Evolutionary conservation across 768 basidiomycete genomes (phyloP), one percentile per base, ranked within the genome.

Genomic region (Mrakia blollopis): DNA sequence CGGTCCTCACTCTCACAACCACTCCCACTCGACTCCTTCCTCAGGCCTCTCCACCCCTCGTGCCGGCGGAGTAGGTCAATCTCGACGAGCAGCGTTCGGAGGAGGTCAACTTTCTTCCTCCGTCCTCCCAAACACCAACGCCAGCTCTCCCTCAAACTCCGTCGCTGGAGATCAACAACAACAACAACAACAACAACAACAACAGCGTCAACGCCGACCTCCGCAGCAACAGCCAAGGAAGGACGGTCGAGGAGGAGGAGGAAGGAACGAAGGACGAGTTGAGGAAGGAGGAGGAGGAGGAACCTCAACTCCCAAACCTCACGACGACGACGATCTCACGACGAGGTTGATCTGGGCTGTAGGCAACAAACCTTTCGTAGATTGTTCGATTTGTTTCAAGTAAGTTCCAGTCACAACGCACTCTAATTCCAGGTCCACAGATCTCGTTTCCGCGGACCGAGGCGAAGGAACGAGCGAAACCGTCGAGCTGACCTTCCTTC

Each of bases 301-400:
- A 32, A 30, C 32, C 13, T 23, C 50, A 5, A 44, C 68, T 0
- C 69, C 75, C 3, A 50, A 70, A 50, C 75, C 75, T 10, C 57
- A 44, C 28, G 75, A 76, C 35, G 68, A 76, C 23, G 75, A 69
- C 28, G 75, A 76, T n/a, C 69, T 76, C 52, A 44, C 75, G 16
- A 76, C 75, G 32, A n/a, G 75, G 21, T 39, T 76, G 28, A 76
- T 28, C 7, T 76, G 54, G 44, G 67, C 75, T 5, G 75, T 76
- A 37, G 41, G 47, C 13, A 69, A 69, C 32, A 68, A 68, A 28
- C 75, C 75, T 23, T 76, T 69, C 28, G 21, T 50, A n/a, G 75
- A 74, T 37, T 74, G 73, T 50, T 44, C 73, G 10, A 74, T 74
- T 30, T 74, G 73, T 44, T 74, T 74, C 73, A 74, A 74, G 73